These are phyloP conservation scores for Globisporangium mamillatum DNA, from an alignment of 352 stramenopile genomes.

Conservation along the genomic window DNA sequence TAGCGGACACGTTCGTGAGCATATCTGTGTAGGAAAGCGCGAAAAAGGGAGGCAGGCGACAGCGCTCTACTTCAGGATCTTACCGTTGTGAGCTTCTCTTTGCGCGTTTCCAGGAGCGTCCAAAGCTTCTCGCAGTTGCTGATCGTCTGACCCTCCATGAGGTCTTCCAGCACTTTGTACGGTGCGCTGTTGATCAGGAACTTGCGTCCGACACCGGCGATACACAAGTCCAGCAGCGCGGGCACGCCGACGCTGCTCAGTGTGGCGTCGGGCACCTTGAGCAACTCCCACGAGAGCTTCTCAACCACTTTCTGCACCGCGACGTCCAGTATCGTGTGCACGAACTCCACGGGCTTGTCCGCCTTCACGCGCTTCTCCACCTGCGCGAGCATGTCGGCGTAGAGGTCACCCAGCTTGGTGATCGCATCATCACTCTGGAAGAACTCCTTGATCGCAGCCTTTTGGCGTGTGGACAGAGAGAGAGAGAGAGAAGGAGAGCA, in stretches of 20 bases:
- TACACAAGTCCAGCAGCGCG: slow-evolving; percentile 76
- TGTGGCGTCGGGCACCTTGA: slow-evolving; percentile 54
- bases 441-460: slow-evolving; percentile 62
- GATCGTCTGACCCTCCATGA: slow-evolving; percentile 87
- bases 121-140: slow-evolving; percentile 84
- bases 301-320: slow-evolving; percentile 82
- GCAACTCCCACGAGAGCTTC: slow-evolving; percentile 72
- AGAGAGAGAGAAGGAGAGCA: slow-evolving; percentile 12
- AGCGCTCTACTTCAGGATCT: neutral
- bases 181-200: slow-evolving; percentile 67
- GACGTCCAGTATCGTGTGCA: slow-evolving; percentile 68
- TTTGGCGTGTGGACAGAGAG: neutral
- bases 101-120: slow-evolving; percentile 76
- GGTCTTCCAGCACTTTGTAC: slow-evolving; percentile 84
- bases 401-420: slow-evolving; percentile 42
- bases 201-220: slow-evolving; percentile 64
- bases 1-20: neutral
- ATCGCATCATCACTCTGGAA: slow-evolving; percentile 56
- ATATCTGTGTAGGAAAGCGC: neutral
- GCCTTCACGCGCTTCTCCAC: slow-evolving; percentile 32
- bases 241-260: slow-evolving; percentile 57
- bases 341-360: slow-evolving; percentile 36
- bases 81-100: slow-evolving; percentile 65
- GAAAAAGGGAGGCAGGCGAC: neutral
- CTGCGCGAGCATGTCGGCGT: slow-evolving; percentile 30